Evolutionary conservation across 768 basidiomycete genomes (phyloP).

Genomic region (Pisolithus microcarpus): DNA sequence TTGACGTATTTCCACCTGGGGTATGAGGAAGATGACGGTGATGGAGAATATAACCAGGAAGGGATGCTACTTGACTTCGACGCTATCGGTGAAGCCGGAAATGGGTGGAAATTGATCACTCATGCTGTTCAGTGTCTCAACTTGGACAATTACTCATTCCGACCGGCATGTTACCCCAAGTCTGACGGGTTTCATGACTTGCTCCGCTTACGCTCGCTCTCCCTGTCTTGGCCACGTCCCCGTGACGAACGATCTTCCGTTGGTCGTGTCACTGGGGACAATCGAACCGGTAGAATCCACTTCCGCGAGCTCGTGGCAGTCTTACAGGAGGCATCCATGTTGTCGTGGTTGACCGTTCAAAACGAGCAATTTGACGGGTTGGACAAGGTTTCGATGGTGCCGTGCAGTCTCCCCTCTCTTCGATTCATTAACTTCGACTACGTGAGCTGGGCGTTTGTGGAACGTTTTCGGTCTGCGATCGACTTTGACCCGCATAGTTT

Average conservation of each 20-base stretch:
- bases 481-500: neutral
- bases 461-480: neutral
- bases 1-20: neutral
- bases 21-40: slow-evolving; percentile 2
- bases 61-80: neutral
- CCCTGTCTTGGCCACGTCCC: slow-evolving; percentile 1
- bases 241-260: neutral
- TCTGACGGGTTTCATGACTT: slow-evolving; percentile 2
- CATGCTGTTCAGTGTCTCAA: neutral
- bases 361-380: neutral
- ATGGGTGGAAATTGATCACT: neutral
- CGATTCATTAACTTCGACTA: neutral
- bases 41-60: neutral
- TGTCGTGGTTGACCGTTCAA: neutral
- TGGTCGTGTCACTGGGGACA: no score
- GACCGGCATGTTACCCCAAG: neutral
- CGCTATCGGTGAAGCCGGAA: neutral
- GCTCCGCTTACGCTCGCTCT: neutral
- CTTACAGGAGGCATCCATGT: neutral
- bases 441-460: neutral
- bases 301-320: neutral
- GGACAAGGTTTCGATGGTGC: neutral
- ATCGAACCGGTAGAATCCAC: neutral
- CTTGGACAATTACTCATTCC: slow-evolving; percentile 1
- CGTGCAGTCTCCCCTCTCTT: neutral